Base-by-base conservation (phyloP, 805 yeast species). In the Hanseniaspora guilliermondii region DNA sequence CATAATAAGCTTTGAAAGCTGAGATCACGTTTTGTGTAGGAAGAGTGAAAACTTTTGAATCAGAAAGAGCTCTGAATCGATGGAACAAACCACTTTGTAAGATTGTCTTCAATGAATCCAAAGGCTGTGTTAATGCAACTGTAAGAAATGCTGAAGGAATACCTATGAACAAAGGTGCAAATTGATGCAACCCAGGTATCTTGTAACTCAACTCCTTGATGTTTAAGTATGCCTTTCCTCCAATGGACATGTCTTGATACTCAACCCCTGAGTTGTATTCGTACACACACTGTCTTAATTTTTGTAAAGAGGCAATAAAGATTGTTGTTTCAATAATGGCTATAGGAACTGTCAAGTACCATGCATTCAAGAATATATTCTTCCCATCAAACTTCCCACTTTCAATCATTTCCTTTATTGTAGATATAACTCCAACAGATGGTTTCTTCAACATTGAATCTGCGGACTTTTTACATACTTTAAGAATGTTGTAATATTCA, bases 21-120 rank as follows among this genome's bases (percentile, higher is more conserved):
- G 19, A 79, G 76, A 61, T 84, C 67, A 6, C 72, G 67, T 83
- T 87, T 56, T 72, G 74, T 64, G 82, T 83, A 2, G 33, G 17
- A 9, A 44, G 6, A 3, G 45, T 42, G n/a, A 30, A 6, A 2
- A 42, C 38, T 7, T 41, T 25, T 14, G 19, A 36, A 9, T 42
- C 47, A 33, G 52, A 21, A 24, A 49, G 22, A 24, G 25, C 11
- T 37, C 77, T 60, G 4, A 66, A 61, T 61, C 74, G 74, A n/a
- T 83, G 79, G 63, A 82, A 79, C 61, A 80, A 25, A 4, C 49
- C 78, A 62, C 87, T 78, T 68, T 88, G 96, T 78, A 88, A 78
- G 63, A 95, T 77, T 2, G 96, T 79, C 70, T 89, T 89, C 47
- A 89, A 68, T 2, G 87, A 86, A 68, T 89, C 97, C 30, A 89